phyloP scores from a whole-genome alignment of 2,329 filamentous ascomycete species.

The Fusarium piperis region DNA sequence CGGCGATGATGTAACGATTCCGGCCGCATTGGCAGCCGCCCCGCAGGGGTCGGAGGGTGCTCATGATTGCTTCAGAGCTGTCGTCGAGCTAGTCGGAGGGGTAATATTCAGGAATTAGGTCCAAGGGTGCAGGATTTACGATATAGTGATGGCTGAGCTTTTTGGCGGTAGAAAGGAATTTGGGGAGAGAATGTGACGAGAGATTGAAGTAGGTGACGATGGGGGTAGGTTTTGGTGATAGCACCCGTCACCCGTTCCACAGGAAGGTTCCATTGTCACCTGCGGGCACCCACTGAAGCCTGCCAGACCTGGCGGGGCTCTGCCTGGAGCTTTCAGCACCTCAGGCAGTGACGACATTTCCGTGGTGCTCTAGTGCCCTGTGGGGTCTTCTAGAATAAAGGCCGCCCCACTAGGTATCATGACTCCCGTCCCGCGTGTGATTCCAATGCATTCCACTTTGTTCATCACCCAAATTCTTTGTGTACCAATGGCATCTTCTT shows the following conservation, averaged over 20 bases:
- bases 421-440: neutral
- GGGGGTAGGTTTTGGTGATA: slow-evolving; percentile 25
- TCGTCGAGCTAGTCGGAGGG: neutral
- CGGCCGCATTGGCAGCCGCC: slow-evolving; percentile 88
- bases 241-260: neutral
- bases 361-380: slow-evolving; percentile 28
- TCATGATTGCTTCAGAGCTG: slow-evolving; percentile 51
- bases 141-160: neutral
- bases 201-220: slow-evolving; percentile 5
- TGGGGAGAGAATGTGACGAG: slow-evolving; percentile 6
- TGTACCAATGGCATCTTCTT: neutral
- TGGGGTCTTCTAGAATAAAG: slow-evolving; percentile 42
- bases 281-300: slow-evolving; percentile 6
- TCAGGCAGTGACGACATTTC: slow-evolving; percentile 37
- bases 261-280: neutral
- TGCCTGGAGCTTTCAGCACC: slow-evolving; percentile 25
- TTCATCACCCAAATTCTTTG: neutral
- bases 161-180: neutral
- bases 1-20: slow-evolving; percentile 80
- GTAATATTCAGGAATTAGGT: neutral
- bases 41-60: slow-evolving; percentile 64
- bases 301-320: neutral
- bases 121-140: neutral
- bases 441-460: neutral
- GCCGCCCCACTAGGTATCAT: neutral